Conservation (phyloP, 345 rosid genomes). For the Hibiscus syriacus region DNA sequence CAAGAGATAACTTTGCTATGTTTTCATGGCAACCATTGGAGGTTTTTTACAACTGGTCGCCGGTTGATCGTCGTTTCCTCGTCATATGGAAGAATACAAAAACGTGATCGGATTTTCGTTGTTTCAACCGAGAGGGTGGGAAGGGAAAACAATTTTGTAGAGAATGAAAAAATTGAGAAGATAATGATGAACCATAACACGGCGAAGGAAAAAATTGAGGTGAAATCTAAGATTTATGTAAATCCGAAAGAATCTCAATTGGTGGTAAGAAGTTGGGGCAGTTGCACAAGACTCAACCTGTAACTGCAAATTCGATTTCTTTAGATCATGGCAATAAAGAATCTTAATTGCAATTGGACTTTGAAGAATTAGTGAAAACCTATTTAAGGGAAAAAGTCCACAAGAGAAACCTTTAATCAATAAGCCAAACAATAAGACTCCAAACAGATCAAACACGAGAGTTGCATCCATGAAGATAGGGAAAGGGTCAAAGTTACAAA, state of each 20-base stretch:
- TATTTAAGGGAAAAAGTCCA: conserved; percentile 32
- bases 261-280: conserved; percentile 38
- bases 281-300: conserved; percentile 30
- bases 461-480: conserved; percentile 36
- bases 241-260: conserved; percentile 11
- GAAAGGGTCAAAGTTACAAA: conserved; percentile 32
- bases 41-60: not conserved
- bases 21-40: conserved; percentile 13
- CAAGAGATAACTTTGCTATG: not conserved
- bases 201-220: not conserved
- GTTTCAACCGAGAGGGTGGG: conserved; percentile 6
- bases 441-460: conserved; percentile 32
- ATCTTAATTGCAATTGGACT: conserved; percentile 21
- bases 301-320: conserved; percentile 30
- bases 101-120: not conserved
- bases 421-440: conserved; percentile 31
- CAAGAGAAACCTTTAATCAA: conserved; percentile 36
- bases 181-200: not conserved
- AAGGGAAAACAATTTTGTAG: too few relatives aligned
- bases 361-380: conserved; percentile 30
- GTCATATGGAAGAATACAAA: not conserved
- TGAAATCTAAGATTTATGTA: conserved; percentile 7
- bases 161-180: conserved; percentile 7
- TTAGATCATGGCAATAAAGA: conserved; percentile 28
- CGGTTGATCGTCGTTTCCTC: not conserved